Evolutionary conservation across 2,329 filamentous ascomycete species (phyloP), one percentile per base, ranked within the genome.

Genomic region (Penicillium oxalicum): DNA sequence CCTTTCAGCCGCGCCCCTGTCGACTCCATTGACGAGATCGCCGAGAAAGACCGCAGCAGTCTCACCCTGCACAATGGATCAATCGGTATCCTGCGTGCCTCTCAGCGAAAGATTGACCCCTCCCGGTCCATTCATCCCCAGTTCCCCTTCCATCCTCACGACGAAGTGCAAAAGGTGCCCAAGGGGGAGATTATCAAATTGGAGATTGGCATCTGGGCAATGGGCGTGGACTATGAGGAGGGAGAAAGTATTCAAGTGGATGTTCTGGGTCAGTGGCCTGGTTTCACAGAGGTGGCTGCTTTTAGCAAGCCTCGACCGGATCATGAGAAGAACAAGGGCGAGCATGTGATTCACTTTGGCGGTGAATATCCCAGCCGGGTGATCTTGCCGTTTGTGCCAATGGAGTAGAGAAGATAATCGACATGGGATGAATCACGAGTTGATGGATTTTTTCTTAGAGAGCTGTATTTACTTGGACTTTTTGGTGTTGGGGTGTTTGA

Each of bases 171-270:
- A 44, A 73, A 73, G 56, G 61, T 76, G 1, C 49, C 58, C 11
- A 45, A 29, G 0, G 74, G 73, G 0, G 60, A 68, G 9, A 59
- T 75, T 29, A 71, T 75, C 5, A 69, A 69, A 54, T 57, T 76
- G 7, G 71, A 76, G 42, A 75, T 77, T 48, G 72, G 71, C 1
- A 71, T 77, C 12, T 77, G 72, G 73, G 66, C 70, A 0, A 69
- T 72, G 62, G 73, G 74, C 0, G 65, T 74, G 0, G 69, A 74
- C 29, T 77, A 71, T 56, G 69, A 75, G 2, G 67, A 62, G 5
- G 73, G 69, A 0, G 70, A 75, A 51, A 56, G 54, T 27, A 37
- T 69, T 13, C 48, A 48, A 44, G 57, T 61, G 45, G 42, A 51
- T 49, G 36, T 44, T 27, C 26, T 36, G 5, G 65, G 66, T 1